Conservation (phyloP, 2,329 filamentous ascomycete genomes). For the Pestalotiopsis fici region DNA sequence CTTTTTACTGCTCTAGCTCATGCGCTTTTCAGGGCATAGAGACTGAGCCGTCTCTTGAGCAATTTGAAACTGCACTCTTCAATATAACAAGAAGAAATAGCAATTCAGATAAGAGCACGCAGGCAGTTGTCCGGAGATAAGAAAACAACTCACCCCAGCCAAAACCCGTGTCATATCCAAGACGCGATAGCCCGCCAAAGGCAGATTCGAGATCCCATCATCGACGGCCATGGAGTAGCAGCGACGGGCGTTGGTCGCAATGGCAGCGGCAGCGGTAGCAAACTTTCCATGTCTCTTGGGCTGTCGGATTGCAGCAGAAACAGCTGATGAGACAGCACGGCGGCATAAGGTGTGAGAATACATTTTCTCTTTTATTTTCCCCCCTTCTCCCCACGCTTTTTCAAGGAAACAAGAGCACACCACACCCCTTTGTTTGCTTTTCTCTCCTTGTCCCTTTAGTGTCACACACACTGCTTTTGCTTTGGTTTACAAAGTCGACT, state of each 20-base stretch:
- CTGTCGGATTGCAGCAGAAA: not conserved
- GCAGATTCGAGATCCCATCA: slow-evolving; percentile 41
- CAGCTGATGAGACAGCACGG: not conserved
- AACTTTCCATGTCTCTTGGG: not conserved
- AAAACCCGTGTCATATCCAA: slow-evolving; percentile 96
- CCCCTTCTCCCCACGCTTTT: too few relatives aligned
- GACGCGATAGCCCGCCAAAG: slow-evolving; percentile 83
- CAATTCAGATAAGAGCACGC: slow-evolving; percentile 6
- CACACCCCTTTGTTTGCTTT: not conserved
- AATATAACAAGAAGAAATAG: too few relatives aligned
- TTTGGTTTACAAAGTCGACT: not conserved
- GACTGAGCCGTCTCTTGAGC: not conserved
- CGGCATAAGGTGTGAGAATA: slow-evolving; percentile 1
- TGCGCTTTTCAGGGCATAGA: not conserved
- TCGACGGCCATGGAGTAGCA: slow-evolving; percentile 28
- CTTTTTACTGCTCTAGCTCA: not conserved
- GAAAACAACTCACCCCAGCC: slow-evolving; percentile 71
- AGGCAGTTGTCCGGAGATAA: slow-evolving; percentile 4
- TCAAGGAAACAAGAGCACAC: not conserved
- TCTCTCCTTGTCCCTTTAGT: not conserved
- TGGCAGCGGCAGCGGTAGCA: not conserved
- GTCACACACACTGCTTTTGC: not conserved
- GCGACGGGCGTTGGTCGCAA: not conserved
- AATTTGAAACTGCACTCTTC: not conserved
- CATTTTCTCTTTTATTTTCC: not conserved